phyloP scores from a whole-genome alignment of 192 early-diverging fungal genomes.

The Anaeromyces robustus region DNA sequence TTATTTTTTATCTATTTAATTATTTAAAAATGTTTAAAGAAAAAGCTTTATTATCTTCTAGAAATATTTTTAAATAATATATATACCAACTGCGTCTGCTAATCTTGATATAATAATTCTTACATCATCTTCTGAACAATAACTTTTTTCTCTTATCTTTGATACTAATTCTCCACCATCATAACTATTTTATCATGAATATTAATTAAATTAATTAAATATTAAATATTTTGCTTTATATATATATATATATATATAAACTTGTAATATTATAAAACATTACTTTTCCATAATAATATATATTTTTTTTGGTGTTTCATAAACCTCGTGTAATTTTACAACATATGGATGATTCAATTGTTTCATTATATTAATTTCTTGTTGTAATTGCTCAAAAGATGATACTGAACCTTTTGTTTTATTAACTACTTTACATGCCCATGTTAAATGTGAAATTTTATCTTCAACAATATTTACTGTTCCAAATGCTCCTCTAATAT shows the following conservation, averaged over 20 bases:
- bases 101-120: conserved; percentile 8
- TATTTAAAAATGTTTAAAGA: too few relatives aligned
- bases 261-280: background rate
- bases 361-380: conserved; percentile 34
- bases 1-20: too few relatives aligned
- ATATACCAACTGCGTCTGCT: conserved; percentile 6
- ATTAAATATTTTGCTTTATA: too few relatives aligned
- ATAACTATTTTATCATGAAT: conserved; percentile 1
- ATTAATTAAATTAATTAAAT: background rate
- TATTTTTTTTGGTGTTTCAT: conserved; percentile 26
- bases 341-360: conserved; percentile 21
- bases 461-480: conserved; percentile 21
- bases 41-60: too few relatives aligned
- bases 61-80: too few relatives aligned
- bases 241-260: background rate
- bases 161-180: conserved; percentile 13
- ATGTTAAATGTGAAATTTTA: conserved; percentile 10
- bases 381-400: conserved; percentile 23
- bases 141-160: background rate
- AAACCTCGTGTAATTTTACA: conserved; percentile 22
- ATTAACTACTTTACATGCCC: conserved; percentile 28
- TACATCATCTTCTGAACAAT: conserved; percentile 1
- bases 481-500: conserved; percentile 29
- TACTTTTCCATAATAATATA: conserved; percentile 36
- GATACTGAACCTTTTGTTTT: conserved; percentile 17